Base-by-base conservation (phyloP, 768 basidiomycete species). In the Clavaria fumosa region DNA sequence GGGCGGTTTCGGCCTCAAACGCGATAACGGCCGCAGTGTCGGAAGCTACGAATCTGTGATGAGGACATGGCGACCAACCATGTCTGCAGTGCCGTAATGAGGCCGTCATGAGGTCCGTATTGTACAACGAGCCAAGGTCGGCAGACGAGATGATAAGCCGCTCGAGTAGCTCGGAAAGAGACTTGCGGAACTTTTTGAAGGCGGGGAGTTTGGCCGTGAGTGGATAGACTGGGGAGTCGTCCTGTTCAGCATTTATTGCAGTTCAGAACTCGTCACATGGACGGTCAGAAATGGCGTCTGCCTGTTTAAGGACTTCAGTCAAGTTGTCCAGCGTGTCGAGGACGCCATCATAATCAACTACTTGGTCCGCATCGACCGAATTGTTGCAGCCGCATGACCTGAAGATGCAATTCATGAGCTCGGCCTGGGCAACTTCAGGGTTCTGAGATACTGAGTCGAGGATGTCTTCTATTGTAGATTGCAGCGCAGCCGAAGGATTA, bases 41-140 rank as follows among this genome's bases (percentile, higher is more conserved):
- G 72, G 55, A 99, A 91, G 44, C 85, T 85, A 31, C 95, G 81
- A 23, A 97, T 78, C 43, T 86, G 88, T 3, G 90, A 93, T 0
- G 86, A 88, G 1, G 89, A 86, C 80, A 96, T 91, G 32, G 89
- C 77, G 28, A 84, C 73, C 18, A 96, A 76, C 95, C 95, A 97
- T 28, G 82, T 71, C 48, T 89, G 78, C 6, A 93, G 60, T 0
- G 85, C 83, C 7, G n/a, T n/a, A n/a, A n/a, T n/a, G n/a, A n/a
- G n/a, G n/a, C n/a, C n/a, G 74, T 66, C 55, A 91, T 72, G 30
- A 96, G 64, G 34, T 83, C 76, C 1, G 80, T 72, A 23, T 75
- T 67, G 55, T 90, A 96, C 3, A 99, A 69, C 0, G 69, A 60
- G 3, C 78, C 82, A 5, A 85, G 68, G 41, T 82, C 78, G 3